Evolutionary conservation across 495 filamentous ascomycete genomes (phyloP), one percentile per base, ranked within the genome.

Genomic region (Annulohypoxylon moriforme): DNA sequence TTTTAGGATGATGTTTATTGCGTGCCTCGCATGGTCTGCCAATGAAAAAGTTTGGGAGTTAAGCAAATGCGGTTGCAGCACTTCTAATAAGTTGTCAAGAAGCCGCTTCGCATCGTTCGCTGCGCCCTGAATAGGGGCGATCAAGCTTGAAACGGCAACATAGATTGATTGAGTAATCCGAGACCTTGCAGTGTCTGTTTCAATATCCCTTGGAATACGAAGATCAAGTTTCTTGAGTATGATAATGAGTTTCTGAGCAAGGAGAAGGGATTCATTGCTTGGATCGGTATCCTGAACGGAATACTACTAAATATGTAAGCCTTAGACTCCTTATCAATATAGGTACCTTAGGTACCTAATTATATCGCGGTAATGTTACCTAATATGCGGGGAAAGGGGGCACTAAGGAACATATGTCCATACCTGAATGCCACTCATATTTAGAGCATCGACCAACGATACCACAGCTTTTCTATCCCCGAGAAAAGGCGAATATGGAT

Each of bases 81-180:
- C 42, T 9, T 52, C 22, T 16, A 70, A 33, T 3, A 74, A 5
- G 44, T 56, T 52, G 11, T 67, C 56, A 4, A 67, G 34, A 13
- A 67, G 42, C 5, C 18, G 56, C 24, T 14, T 53, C 34, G 25
- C 46, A 24, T 60, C 31, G 31, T 6, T 44, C 1, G 0, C 3
- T 4, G 14, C n/a, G 0, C 20, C 47, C 16, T 44, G 20, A 34
- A 38, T 50, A 18, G 42, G 9, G 6, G 59, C 49, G 55, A 6
- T 67, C 36, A 44, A 74, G 50, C 29, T 74, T 69, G 34, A 74
- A 8, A 75, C 66, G 7, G 77, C 76, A 16, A 76, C 47, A 44
- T 76, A 78, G 8, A 79, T 75, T 4, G 77, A 74, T 33, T 77
- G 71, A 0, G 77, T 64, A 16, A 80, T 75, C 58, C 74, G 72